These are phyloP conservation scores for Akanthomyces dipterigenus DNA, from an alignment of 2,329 filamentous ascomycete genomes.

Conservation along the genomic window DNA sequence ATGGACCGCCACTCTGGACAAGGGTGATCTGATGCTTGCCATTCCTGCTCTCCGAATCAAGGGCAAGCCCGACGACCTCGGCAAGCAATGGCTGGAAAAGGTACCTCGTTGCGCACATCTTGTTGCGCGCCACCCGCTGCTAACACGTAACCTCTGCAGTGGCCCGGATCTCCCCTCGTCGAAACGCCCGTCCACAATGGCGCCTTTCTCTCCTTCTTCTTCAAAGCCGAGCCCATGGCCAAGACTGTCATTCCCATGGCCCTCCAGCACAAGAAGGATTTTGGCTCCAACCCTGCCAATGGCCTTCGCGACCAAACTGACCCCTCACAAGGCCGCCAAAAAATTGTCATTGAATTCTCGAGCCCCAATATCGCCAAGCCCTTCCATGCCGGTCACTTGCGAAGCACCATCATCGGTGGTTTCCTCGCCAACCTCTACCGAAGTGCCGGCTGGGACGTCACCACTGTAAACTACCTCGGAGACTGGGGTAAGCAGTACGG, in stretches of 20 bases:
- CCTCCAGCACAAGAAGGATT: slow-evolving; percentile 52
- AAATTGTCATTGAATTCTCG: slow-evolving; percentile 70
- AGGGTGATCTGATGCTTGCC: slow-evolving; percentile 74
- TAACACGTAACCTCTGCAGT: slow-evolving; percentile 35
- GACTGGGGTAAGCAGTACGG: slow-evolving; percentile 78
- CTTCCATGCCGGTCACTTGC: slow-evolving; percentile 71
- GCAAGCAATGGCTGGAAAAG: slow-evolving; percentile 54
- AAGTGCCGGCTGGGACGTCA: slow-evolving; percentile 64
- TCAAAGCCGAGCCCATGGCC: slow-evolving; percentile 62
- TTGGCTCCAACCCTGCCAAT: slow-evolving; percentile 53
- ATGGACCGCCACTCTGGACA: slow-evolving; percentile 74
- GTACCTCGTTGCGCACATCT: slow-evolving; percentile 27
- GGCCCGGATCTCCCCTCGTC: slow-evolving; percentile 67
- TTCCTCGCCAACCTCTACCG: slow-evolving; percentile 69
- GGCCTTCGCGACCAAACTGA: slow-evolving; percentile 57
- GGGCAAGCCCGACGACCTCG: slow-evolving; percentile 59
- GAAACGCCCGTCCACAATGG: slow-evolving; percentile 61
- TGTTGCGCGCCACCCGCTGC: slow-evolving; percentile 9
- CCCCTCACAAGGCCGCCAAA: slow-evolving; percentile 55
- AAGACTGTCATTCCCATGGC: slow-evolving; percentile 64
- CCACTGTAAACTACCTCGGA: slow-evolving; percentile 67
- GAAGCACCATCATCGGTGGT: slow-evolving; percentile 73
- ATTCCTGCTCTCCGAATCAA: slow-evolving; percentile 75
- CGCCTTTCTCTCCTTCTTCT: slow-evolving; percentile 72
- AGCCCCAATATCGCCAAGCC: slow-evolving; percentile 84